Percentiles rank a stretch among this genome's conserved stretches.
These are phyloP conservation scores for Xylariomycetidae sp. DNA, from an alignment of 2,329 filamentous ascomycete genomes.

Conservation along the genomic window DNA sequence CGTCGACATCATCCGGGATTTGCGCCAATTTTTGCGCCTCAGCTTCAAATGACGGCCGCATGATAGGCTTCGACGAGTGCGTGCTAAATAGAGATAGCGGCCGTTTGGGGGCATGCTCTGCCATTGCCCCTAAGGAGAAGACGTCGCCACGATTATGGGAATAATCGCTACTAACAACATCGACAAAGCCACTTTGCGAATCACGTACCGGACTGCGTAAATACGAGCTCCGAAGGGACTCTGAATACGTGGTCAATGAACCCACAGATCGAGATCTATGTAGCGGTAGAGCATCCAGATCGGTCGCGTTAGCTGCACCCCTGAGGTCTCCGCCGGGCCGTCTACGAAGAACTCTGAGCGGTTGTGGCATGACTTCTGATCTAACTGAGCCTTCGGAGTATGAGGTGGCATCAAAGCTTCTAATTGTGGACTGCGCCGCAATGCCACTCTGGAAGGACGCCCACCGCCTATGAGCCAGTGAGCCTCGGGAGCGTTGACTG, in stretches of 20 bases:
- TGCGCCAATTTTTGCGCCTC: slow-evolving; percentile 83
- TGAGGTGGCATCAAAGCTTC: slow-evolving; percentile 59
- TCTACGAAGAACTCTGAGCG: slow-evolving; percentile 62
- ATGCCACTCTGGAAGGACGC: slow-evolving; percentile 58
- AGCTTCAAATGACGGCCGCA: slow-evolving; percentile 77
- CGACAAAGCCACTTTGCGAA: slow-evolving; percentile 38
- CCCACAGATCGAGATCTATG: slow-evolving; percentile 54
- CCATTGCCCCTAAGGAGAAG: slow-evolving; percentile 56
- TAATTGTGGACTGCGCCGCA: slow-evolving; percentile 44
- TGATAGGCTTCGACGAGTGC: slow-evolving; percentile 56
- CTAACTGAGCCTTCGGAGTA: slow-evolving; percentile 48
- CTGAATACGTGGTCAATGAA: slow-evolving; percentile 56
- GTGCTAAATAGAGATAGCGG: slow-evolving; percentile 55
- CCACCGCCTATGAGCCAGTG: slow-evolving; percentile 49
- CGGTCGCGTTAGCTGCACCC: slow-evolving; percentile 61
- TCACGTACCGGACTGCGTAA: slow-evolving; percentile 37
- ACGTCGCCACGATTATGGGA: slow-evolving; percentile 38
- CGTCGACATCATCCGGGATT: slow-evolving; percentile 75
- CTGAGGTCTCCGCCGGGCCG: slow-evolving; percentile 72
- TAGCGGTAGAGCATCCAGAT: slow-evolving; percentile 47
- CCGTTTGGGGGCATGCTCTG: slow-evolving; percentile 43
- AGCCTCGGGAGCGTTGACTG: slow-evolving; percentile 45
- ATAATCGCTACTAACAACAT: slow-evolving; percentile 39
- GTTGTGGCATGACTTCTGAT: slow-evolving; percentile 42
- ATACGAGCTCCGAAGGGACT: slow-evolving; percentile 56